Evolutionary conservation across 805 yeast species (phyloP).

Genomic region (Ogataea paraovalis): DNA sequence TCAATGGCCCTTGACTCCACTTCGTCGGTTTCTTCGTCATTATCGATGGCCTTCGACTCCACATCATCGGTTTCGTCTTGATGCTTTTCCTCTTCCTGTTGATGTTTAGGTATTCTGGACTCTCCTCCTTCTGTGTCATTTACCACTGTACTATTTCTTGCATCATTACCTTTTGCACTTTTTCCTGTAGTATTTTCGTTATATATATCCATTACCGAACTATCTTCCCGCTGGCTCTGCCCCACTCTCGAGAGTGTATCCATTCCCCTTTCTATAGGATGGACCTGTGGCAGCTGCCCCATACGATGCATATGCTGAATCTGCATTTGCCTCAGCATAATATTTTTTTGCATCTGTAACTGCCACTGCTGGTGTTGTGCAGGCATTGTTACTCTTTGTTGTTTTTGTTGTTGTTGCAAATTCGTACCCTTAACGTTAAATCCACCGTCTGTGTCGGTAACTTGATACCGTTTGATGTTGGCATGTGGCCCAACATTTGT

Average conservation of each 20-base stretch:
- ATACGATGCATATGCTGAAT: background rate
- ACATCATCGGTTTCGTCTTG: conserved; percentile 11
- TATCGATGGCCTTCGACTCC: conserved; percentile 22
- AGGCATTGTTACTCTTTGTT: background rate
- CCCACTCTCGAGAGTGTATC: too few species aligned
- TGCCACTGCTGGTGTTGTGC: background rate
- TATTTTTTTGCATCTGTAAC: background rate
- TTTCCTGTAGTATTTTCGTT: too few species aligned
- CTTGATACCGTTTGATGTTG: background rate
- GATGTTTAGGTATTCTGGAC: too few species aligned
- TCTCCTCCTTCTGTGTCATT: background rate
- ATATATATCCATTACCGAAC: too few species aligned
- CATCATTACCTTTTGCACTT: too few species aligned
- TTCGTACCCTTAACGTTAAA: background rate
- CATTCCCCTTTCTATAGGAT: too few species aligned
- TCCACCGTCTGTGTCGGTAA: background rate
- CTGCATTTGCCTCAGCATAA: background rate
- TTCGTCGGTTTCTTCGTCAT: conserved; percentile 15
- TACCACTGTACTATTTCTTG: too few species aligned
- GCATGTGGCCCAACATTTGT: background rate
- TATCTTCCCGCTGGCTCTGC: too few species aligned
- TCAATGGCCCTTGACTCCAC: background rate
- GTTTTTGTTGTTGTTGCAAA: background rate
- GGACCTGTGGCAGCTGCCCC: too few species aligned
- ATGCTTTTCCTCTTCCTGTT: background rate